Conservation (phyloP, 352 stramenopile species). For the Pythium graminicola region DNA sequence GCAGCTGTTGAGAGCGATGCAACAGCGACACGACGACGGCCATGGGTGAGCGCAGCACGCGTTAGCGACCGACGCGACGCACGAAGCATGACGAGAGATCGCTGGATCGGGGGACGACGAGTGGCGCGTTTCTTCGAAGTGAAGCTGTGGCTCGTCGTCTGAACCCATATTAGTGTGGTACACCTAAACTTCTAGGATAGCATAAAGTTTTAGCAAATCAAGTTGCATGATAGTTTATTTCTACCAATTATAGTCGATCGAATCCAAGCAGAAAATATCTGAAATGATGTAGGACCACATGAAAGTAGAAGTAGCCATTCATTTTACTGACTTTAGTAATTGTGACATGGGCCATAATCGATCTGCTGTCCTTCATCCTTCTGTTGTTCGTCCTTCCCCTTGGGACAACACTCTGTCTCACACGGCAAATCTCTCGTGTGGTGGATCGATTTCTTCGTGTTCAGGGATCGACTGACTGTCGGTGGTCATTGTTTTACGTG, state of each 20-base stretch:
- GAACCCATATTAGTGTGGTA: constrained; percentile 4
- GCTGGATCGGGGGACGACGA: background rate
- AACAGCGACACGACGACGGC: background rate
- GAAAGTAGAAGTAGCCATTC: background rate
- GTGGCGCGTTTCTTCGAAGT: constrained; percentile 12
- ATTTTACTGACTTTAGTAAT: constrained; percentile 1
- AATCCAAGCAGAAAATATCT: too few relatives aligned
- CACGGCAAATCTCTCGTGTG: background rate
- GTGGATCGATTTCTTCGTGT: constrained; percentile 9
- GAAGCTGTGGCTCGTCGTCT: background rate
- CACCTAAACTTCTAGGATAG: background rate
- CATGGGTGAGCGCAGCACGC: constrained; percentile 2
- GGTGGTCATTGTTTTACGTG: background rate
- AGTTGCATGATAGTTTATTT: background rate
- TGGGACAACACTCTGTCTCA: background rate
- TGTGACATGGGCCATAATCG: constrained; percentile 4
- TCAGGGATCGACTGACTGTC: constrained; percentile 12
- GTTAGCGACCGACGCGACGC: constrained; percentile 21
- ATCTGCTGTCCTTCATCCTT: too few relatives aligned
- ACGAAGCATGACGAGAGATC: constrained; percentile 14
- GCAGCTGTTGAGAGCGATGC: constrained; percentile 18
- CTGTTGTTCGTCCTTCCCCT: background rate
- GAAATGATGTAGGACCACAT: constrained; percentile 4
- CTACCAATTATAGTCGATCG: background rate
- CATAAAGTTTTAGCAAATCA: background rate